Percentiles rank a stretch among this genome's conserved stretches.
These are phyloP conservation scores for Iberis amara DNA, from an alignment of 441 rosid species.

Conservation along the genomic window DNA sequence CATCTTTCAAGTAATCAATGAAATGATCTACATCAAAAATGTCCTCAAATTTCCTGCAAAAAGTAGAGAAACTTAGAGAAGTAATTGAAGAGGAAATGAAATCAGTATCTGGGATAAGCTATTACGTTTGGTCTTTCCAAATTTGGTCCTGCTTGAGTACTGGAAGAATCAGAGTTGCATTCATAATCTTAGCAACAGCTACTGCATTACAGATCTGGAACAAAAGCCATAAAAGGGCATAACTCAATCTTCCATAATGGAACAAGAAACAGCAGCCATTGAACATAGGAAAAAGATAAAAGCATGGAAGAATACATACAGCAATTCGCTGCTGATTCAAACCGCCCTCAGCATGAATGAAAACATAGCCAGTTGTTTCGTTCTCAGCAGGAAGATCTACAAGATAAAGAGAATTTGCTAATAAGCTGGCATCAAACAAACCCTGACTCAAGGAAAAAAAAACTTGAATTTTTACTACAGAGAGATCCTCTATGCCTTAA, in stretches of 20 bases:
- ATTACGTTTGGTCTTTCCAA: slow-evolving; percentile 96
- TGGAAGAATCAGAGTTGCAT: slow-evolving; percentile 93
- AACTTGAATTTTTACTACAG: too few relatives aligned
- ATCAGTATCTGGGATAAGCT: slow-evolving; percentile 24
- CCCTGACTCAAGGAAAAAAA: background rate
- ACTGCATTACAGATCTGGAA: slow-evolving; percentile 97
- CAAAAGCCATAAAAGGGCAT: background rate
- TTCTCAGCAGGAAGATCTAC: slow-evolving; percentile 88
- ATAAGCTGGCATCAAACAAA: slow-evolving; percentile 20
- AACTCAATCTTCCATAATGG: slow-evolving; percentile 5
- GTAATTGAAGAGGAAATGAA: background rate
- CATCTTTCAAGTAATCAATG: slow-evolving; percentile 90
- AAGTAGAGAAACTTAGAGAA: slow-evolving; percentile 7
- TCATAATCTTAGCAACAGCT: slow-evolving; percentile 96
- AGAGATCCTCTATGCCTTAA: background rate
- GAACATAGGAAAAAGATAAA: slow-evolving; percentile 1
- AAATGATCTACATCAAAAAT: slow-evolving; percentile 94
- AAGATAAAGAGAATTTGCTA: slow-evolving; percentile 8
- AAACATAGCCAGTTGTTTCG: slow-evolving; percentile 90
- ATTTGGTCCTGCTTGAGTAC: slow-evolving; percentile 98
- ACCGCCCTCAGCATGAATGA: slow-evolving; percentile 98
- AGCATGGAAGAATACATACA: slow-evolving; percentile 41
- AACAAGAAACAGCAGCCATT: background rate
- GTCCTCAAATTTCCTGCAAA: slow-evolving; percentile 87
- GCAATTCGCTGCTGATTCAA: slow-evolving; percentile 97